Conservation (phyloP, 1,284 basidiomycete genomes). For the Tilletiopsis washingtonensis region DNA sequence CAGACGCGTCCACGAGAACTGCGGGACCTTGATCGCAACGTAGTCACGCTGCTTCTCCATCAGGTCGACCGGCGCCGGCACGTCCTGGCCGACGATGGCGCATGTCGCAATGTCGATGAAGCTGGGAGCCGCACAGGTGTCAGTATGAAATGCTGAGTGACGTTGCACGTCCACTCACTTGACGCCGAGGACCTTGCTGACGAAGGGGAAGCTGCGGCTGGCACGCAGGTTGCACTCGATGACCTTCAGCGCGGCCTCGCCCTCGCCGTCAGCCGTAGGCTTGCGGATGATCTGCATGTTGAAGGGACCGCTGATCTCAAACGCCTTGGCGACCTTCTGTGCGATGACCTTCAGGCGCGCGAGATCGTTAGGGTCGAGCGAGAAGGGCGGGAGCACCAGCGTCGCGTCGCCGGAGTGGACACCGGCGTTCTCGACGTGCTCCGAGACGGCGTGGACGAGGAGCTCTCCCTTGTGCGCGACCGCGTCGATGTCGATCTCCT, state of each 20-base stretch:
- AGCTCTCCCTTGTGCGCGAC: constrained; percentile 90
- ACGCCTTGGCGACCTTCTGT: constrained; percentile 86
- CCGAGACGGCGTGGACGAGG: constrained; percentile 91
- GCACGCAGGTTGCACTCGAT: constrained; percentile 98
- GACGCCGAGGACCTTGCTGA: constrained; percentile 90
- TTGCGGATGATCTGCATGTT: constrained; percentile 99
- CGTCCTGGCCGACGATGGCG: constrained; percentile 80
- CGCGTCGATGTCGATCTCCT: constrained; percentile 97
- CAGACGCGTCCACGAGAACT: constrained; percentile 96
- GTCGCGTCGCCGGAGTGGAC: constrained; percentile 99
- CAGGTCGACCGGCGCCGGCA: constrained; percentile 85
- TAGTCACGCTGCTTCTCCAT: constrained; percentile 89
- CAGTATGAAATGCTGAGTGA: neutral
- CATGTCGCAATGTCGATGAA: constrained; percentile 91
- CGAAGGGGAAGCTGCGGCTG: constrained; percentile 97
- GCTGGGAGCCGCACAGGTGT: constrained; percentile 18
- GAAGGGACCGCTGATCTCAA: constrained; percentile 94
- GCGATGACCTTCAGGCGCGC: constrained; percentile 80
- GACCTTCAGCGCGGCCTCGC: constrained; percentile 74
- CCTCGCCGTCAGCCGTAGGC: constrained; percentile 55
- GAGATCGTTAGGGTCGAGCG: constrained; percentile 68
- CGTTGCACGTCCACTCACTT: constrained; percentile 51
- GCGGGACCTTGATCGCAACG: constrained; percentile 92
- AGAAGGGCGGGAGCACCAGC: constrained; percentile 91
- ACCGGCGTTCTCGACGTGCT: constrained; percentile 98